Conservation (phyloP, 2,329 filamentous ascomycete genomes). For the Colletotrichum filicis region DNA sequence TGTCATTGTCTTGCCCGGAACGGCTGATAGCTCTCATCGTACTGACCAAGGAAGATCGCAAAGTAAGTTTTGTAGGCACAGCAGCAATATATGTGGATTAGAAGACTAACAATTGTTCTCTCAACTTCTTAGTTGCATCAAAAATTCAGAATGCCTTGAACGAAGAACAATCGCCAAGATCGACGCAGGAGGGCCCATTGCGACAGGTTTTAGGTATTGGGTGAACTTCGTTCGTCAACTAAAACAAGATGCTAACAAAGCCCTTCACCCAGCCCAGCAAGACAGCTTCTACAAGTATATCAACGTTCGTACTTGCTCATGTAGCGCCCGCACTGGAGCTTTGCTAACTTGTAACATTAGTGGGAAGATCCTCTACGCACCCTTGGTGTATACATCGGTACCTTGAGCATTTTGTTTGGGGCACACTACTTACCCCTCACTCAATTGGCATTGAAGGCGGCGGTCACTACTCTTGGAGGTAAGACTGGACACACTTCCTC, state of each 20-base stretch:
- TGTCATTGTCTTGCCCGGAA: background rate
- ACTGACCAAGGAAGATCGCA: background rate
- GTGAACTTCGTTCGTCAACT: background rate
- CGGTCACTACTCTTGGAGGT: slow-evolving; percentile 15
- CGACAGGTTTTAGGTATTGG: slow-evolving; percentile 5
- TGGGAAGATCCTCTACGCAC: slow-evolving; percentile 27
- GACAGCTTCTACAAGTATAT: slow-evolving; percentile 30
- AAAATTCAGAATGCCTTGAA: background rate
- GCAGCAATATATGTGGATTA: accelerated
- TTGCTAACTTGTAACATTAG: background rate
- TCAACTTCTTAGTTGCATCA: background rate
- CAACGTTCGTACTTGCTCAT: background rate
- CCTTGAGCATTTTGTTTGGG: slow-evolving; percentile 10
- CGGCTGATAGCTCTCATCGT: background rate
- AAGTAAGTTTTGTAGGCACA: background rate
- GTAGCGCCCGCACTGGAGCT: no score
- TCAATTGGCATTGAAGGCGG: slow-evolving; percentile 11
- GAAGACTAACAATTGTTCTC: background rate
- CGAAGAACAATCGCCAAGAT: background rate
- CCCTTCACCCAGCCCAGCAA: background rate
- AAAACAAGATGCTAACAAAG: background rate
- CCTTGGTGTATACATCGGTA: slow-evolving; percentile 10
- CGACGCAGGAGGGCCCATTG: background rate
- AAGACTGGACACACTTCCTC: no score
- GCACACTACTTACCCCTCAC: slow-evolving; percentile 22